These are phyloP conservation scores for Pichia norvegensis DNA, from an alignment of 1,139 yeast species.

Conservation along the genomic window DNA sequence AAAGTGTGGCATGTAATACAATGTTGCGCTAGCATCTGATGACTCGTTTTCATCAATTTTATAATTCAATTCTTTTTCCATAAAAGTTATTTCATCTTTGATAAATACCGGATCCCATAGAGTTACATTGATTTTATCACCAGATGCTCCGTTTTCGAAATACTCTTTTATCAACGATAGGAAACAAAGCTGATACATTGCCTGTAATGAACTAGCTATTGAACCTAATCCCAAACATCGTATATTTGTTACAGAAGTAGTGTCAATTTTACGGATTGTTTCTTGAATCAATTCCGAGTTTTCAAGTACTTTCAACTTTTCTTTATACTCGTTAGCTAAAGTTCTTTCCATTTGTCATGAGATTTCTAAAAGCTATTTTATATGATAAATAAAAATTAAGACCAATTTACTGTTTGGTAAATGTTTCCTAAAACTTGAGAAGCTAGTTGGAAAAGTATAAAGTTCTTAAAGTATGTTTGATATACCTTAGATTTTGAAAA, in stretches of 20 bases:
- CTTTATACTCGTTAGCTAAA: neutral
- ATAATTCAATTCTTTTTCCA: constrained; percentile 22
- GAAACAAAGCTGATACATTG: constrained; percentile 26
- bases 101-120: constrained; percentile 44
- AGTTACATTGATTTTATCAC: constrained; percentile 23
- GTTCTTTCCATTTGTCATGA: neutral
- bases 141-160: constrained; percentile 3
- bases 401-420: too few species aligned
- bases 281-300: neutral
- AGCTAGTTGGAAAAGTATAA: too few species aligned
- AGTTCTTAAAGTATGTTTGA: too few species aligned
- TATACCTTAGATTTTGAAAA: too few species aligned
- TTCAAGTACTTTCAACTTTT: neutral
- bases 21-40: constrained; percentile 8
- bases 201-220: constrained; percentile 18
- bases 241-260: constrained; percentile 3
- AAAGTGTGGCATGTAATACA: constrained; percentile 46
- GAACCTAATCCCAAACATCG: constrained; percentile 30
- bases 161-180: constrained; percentile 15
- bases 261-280: neutral
- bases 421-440: too few species aligned
- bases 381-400: too few species aligned
- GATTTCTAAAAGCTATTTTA: too few species aligned
- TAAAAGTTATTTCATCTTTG: constrained; percentile 29
- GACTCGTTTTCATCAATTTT: constrained; percentile 24